Conservation (phyloP, 1,139 yeast species). For the Kluyveromyces sp. region DNA sequence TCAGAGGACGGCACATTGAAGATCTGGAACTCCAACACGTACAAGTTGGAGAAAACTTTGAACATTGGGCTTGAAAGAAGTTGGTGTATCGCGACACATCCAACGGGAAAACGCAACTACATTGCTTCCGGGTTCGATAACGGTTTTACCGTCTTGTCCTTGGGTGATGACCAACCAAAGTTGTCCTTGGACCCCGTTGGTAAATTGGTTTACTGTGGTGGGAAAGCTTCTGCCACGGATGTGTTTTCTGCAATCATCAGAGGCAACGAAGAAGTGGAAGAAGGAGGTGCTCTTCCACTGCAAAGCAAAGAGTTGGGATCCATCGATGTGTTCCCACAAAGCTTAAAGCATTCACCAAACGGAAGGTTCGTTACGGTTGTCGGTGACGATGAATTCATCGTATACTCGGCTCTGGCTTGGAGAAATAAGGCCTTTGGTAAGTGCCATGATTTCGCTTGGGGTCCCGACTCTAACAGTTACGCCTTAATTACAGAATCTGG, state of each 20-base stretch:
- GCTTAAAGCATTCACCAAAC: conserved; percentile 86
- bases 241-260: conserved; percentile 79
- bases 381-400: conserved; percentile 96
- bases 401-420: conserved; percentile 97
- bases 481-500: conserved; percentile 73
- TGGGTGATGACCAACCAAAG: conserved; percentile 93
- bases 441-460: conserved; percentile 91
- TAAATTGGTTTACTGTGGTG: conserved; percentile 72
- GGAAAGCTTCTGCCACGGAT: conserved; percentile 56
- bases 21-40: conserved; percentile 74
- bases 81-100: conserved; percentile 85
- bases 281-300: conserved; percentile 72
- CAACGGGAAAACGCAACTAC: conserved; percentile 51
- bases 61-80: conserved; percentile 91
- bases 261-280: conserved; percentile 59
- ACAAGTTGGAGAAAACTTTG: conserved; percentile 80
- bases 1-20: conserved; percentile 77
- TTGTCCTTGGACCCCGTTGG: conserved; percentile 90
- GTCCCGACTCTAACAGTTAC: conserved; percentile 79
- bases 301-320: conserved; percentile 85
- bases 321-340: conserved; percentile 86
- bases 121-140: conserved; percentile 93
- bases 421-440: conserved; percentile 90
- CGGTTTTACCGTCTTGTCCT: conserved; percentile 77
- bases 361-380: conserved; percentile 96